Evolutionary conservation across 106 monocot genomes (phyloP).

Genomic region (Dendrobium catenatum): DNA sequence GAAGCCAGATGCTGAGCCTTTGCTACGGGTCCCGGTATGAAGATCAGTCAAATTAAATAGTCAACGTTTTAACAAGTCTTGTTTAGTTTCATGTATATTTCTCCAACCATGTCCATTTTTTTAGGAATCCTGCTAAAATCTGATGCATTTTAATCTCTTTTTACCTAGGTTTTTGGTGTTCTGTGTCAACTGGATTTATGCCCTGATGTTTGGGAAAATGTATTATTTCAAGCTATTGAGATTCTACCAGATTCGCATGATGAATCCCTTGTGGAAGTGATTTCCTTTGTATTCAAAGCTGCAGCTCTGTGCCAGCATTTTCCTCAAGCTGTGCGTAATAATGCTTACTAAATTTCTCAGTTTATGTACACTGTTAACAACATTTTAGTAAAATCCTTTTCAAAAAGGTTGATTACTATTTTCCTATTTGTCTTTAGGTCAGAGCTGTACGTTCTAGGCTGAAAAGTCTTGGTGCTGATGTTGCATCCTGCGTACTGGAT

Average conservation of each 20-base stretch:
- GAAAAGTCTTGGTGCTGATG: conserved; percentile 64
- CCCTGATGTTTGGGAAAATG: conserved; percentile 66
- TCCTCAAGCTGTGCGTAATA: conserved; percentile 63
- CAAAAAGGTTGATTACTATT: not conserved
- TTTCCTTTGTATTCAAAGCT: conserved; percentile 68
- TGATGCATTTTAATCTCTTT: not conserved
- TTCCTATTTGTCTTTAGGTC: conserved; percentile 31
- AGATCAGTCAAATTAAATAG: not conserved
- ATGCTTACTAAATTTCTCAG: not conserved
- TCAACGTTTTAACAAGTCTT: not conserved
- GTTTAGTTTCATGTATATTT: conserved; percentile 5
- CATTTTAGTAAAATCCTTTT: not conserved
- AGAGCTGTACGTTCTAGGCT: conserved; percentile 72
- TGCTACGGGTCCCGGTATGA: conserved; percentile 54
- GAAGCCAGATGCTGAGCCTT: conserved; percentile 60
- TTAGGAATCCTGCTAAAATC: not conserved
- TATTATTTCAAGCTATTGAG: conserved; percentile 61
- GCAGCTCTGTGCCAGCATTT: conserved; percentile 74
- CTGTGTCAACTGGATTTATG: conserved; percentile 68
- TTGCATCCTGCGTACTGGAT: conserved; percentile 72
- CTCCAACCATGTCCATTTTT: not conserved
- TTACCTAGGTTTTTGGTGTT: conserved; percentile 65
- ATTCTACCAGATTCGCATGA: conserved; percentile 66
- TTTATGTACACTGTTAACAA: not conserved
- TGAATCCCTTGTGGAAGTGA: conserved; percentile 59